phyloP scores from a whole-genome alignment of 208 protist genomes.

The Trypanosoma boissoni region DNA sequence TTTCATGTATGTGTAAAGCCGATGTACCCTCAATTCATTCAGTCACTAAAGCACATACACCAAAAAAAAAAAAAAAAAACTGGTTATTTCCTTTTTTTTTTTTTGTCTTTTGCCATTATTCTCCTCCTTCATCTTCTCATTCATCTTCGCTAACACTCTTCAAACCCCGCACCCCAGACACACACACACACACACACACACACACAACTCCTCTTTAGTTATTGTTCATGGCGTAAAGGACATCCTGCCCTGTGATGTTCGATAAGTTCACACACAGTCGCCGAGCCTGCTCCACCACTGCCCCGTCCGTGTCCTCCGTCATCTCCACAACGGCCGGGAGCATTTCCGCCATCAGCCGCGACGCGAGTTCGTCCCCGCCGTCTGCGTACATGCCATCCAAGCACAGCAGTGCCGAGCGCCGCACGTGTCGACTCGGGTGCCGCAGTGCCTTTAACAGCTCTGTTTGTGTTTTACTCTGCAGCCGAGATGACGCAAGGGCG shows the following conservation, averaged over 20 bases:
- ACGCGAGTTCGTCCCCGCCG: slow-evolving; percentile 86
- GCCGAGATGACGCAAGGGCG: slow-evolving; percentile 63
- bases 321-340: slow-evolving; percentile 86
- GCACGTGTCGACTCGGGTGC: slow-evolving; percentile 70
- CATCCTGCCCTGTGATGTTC: slow-evolving; percentile 85
- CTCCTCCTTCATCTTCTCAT: not conserved
- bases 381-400: slow-evolving; percentile 86
- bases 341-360: slow-evolving; percentile 88
- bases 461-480: slow-evolving; percentile 83
- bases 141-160: no score
- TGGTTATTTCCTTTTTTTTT: not conserved
- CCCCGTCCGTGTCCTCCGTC: slow-evolving; percentile 80
- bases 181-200: not conserved
- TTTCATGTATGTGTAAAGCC: not conserved
- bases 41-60: slow-evolving; percentile 5
- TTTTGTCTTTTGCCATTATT: not conserved
- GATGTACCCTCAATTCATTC: not conserved
- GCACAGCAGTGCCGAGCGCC: slow-evolving; percentile 55
- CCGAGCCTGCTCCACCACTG: slow-evolving; percentile 77
- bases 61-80: no score
- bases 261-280: slow-evolving; percentile 82
- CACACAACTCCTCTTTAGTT: not conserved
- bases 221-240: slow-evolving; percentile 81
- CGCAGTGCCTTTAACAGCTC: slow-evolving; percentile 75
- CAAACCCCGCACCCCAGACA: no score